Base-by-base conservation (phyloP, 371 early-diverging fungal genomes). In the Mortierella sp. region DNA sequence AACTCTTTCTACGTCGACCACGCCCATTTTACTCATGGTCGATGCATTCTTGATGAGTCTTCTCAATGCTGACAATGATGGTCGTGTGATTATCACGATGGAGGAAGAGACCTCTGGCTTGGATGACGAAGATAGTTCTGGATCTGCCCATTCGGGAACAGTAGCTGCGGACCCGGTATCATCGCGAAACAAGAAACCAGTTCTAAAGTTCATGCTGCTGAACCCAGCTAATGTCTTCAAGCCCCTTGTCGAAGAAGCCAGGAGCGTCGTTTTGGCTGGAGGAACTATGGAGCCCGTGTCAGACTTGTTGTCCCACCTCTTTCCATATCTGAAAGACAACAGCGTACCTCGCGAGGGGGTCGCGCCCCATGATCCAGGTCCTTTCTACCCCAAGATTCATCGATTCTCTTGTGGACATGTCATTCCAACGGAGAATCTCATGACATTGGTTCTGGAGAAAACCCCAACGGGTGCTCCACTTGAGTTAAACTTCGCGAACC, bases 221-320 rank as follows among this genome's bases (percentile, higher is more conserved):
- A 93, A 95, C 69, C 95, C 98, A 7, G 87, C 94, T 0, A 87
- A 92, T 48, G 86, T 87, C 12, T 98, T 99, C 71, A 81, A 84
- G 60, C 89, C 88, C 4, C 81, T 98, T 31, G 89, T 95, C 1
- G 81, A 87, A 19, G 91, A 95, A 52, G 94, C 96, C 0, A 83
- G 89, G 61, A 87, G 94, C 41, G 85, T 98, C 0, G 80, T 99
- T 9, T 78, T 99, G 28, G 95, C 98, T 0, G 98, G 99, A 58
- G 99, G 99, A 23, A 97, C 99, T 0, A 95, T 99, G 95, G 91
- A 92, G 62, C 98, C 98, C 1, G 90, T 94, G 67, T 72, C 83
- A 54, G 69, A 64, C 14, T 23, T 66, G 24, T 28, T 67, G 64
- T 79, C 74, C 6, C 74, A 68, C 53, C 65, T 74, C 46, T 74